Evolutionary conservation across 2,329 filamentous ascomycete species (phyloP).

Genomic region (Arthroderma sp.): DNA sequence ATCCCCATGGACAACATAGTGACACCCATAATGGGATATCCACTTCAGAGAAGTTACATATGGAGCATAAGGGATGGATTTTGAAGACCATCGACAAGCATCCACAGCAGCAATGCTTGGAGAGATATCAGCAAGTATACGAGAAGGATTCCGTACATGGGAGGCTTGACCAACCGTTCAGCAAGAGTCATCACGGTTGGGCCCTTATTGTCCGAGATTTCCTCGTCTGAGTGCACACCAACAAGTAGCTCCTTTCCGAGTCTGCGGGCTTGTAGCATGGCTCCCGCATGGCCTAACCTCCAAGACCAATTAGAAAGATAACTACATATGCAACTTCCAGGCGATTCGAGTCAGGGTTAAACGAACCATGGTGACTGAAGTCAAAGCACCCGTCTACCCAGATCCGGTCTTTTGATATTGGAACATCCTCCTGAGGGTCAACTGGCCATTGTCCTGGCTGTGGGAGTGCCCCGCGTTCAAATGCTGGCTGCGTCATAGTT

Average conservation of each 20-base stretch:
- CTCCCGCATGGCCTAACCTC: slow-evolving; percentile 71
- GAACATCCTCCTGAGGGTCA: slow-evolving; percentile 48
- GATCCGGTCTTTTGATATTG: slow-evolving; percentile 57
- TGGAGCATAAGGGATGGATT: slow-evolving; percentile 70
- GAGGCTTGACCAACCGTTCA: slow-evolving; percentile 51
- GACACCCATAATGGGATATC: slow-evolving; percentile 91
- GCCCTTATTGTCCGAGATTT: slow-evolving; percentile 92
- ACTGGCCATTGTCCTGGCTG: slow-evolving; percentile 50
- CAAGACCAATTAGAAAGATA: slow-evolving; percentile 8
- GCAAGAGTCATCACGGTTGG: slow-evolving; percentile 91
- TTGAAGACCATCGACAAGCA: slow-evolving; percentile 88
- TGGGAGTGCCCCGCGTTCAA: slow-evolving; percentile 35
- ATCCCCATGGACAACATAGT: slow-evolving; percentile 91
- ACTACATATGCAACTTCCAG: not conserved
- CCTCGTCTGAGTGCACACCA: slow-evolving; percentile 89
- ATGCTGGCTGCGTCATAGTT: not conserved
- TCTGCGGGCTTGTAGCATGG: slow-evolving; percentile 89
- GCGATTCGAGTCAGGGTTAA: not conserved
- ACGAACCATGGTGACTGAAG: slow-evolving; percentile 86
- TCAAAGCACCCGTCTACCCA: slow-evolving; percentile 99
- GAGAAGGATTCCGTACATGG: not conserved
- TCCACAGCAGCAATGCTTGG: slow-evolving; percentile 72
- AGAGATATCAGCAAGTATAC: not conserved
- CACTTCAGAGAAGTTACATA: slow-evolving; percentile 90
- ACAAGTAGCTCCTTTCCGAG: slow-evolving; percentile 80